Evolutionary conservation across 2,329 filamentous ascomycete species (phyloP).

Genomic region (Trichoderma endophyticum): DNA sequence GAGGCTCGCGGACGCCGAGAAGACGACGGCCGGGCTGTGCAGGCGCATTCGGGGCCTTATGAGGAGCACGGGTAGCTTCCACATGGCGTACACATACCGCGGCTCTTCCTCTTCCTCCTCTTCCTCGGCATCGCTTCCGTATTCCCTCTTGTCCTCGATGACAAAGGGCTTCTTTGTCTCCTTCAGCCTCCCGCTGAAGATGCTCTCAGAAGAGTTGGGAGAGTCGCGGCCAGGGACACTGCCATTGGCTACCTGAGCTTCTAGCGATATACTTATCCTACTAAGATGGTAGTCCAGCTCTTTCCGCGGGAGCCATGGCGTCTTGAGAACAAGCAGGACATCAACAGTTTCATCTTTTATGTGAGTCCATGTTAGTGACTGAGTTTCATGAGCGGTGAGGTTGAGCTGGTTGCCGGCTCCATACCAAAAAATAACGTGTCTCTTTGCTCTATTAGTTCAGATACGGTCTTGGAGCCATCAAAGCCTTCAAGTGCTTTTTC

Average conservation of each 20-base stretch:
- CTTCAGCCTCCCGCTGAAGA: constrained; percentile 55
- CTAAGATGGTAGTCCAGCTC: constrained; percentile 57
- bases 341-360: constrained; percentile 70
- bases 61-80: constrained; percentile 60
- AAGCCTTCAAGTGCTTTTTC: constrained; percentile 48
- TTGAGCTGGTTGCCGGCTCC: constrained; percentile 24
- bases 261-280: constrained; percentile 63
- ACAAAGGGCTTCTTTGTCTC: constrained; percentile 50
- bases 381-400: not conserved
- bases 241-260: constrained; percentile 63
- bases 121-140: constrained; percentile 24
- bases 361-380: constrained; percentile 31
- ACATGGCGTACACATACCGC: constrained; percentile 52
- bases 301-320: constrained; percentile 56
- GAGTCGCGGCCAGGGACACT: constrained; percentile 45
- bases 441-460: constrained; percentile 59
- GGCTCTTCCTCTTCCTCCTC: constrained; percentile 22
- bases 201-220: constrained; percentile 53
- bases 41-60: constrained; percentile 61
- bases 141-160: constrained; percentile 42
- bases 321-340: constrained; percentile 65
- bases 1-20: constrained; percentile 59
- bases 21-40: constrained; percentile 63
- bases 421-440: constrained; percentile 70
- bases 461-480: constrained; percentile 43